Base-by-base conservation (phyloP, 2,329 filamentous ascomycete species). In the Aspergillus ochraceoroseus region DNA sequence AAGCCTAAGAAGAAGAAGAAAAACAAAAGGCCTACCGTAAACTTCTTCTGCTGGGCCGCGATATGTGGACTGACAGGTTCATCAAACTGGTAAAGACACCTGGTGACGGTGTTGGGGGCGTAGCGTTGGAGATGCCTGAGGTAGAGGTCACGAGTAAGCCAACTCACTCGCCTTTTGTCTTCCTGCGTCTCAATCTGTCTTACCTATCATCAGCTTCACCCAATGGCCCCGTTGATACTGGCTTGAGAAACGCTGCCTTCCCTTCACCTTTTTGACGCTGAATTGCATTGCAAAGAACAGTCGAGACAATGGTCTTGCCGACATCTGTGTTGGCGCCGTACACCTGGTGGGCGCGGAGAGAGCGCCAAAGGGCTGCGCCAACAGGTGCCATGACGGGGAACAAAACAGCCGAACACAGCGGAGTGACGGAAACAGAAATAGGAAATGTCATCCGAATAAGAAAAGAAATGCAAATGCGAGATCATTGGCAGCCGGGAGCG, bases 251-350 rank as follows among this genome's bases (percentile, higher is more conserved):
- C 7, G 75, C 71, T 1, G 80, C 73, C 13, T 46, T 40, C 11
- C 66, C 64, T 31, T 75, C 72, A 5, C 62, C 43, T 5, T 55
- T 56, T 18, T 66, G 64, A 17, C 65, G 69, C 25, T 65, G 67
- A 3, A 80, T 73, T 6, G 82, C 75, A 47, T 77, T 80, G 60
- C 79, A 83, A 3, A 94, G 70, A 8, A 87, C 64, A 0, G 85
- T 87, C 2, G 83, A 82, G 43, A 88, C 75, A 20, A 94, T 77
- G 0, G 87, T 94, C 70, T 94, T 94, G 49, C 87, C 87, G 17
- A 92, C 85, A 50, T 85, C 79, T 0, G 87, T 92, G 55, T 90
- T 92, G 32, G 87, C 84, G 18, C 87, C 87, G 55, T 85, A 94
- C 25, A 94, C 70, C 63, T 92, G 86, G 52, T 85, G 77, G 8